Evolutionary conservation across 129 eudicot genomes (phyloP), one percentile per base, ranked within the genome.

Genomic region (Arctium minus): DNA sequence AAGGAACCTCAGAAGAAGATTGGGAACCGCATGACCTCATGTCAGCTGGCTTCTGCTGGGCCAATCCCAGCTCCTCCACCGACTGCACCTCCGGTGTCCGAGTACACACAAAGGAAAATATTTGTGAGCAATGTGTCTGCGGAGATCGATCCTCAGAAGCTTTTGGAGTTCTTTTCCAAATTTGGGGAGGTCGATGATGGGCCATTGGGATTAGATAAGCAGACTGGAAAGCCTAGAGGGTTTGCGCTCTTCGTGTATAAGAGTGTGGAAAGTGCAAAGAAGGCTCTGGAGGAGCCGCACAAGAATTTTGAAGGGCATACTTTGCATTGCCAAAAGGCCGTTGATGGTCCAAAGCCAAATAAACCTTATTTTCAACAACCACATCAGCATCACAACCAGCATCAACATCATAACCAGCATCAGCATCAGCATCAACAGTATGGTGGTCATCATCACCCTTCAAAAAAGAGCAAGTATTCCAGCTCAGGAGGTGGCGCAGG

Each of bases 161-260:
- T 96, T 73, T 48, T 74, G n/a, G 96, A 90, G 38, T 96, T 72
- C 75, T 96, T 93, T 74, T 78, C 89, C 0, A 83, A 89, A 68
- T 96, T 81, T 81, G 99, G 99, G 77, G 99, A 96, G 79, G 87
- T 96, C 81, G 99, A 96, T 78, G 98, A 93, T n/a, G 99, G 99
- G 64, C 99, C 99, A 0, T 77, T 96, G 73, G 99, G 99, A 5
- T 84, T 93, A 48, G 99, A 96, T 83, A 96, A 91, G 84, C 91
- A 86, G 72, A 89, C 97, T 5, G 99, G 99, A 70, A 96, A 91
- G 76, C 96, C 96, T 0, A 92, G 89, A 79, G 99, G 99, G 78
- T 96, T 93, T 85, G 94, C 97, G n/a, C 77, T 96, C 36, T 93
- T 90, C 80, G 99, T 96, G 35, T 96, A 96, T 27, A 96, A 90